Conservation (phyloP, 768 basidiomycete species). For the Phaffia tasmanica region DNA sequence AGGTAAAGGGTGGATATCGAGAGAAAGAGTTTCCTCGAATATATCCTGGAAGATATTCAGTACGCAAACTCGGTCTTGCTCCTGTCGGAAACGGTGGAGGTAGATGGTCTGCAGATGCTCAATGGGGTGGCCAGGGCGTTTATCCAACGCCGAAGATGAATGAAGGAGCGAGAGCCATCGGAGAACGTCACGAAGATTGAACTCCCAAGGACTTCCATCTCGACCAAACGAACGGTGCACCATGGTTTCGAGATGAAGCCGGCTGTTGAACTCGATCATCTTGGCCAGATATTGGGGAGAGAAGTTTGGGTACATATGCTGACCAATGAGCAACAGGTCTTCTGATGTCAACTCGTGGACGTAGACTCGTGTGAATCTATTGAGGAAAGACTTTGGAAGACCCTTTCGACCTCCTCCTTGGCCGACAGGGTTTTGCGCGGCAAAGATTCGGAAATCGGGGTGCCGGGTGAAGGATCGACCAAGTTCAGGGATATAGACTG, state of each 20-base stretch:
- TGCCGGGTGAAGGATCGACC: conserved; percentile 77
- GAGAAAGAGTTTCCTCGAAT: conserved; percentile 43
- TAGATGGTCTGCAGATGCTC: conserved; percentile 64
- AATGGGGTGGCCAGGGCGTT: conserved; percentile 44
- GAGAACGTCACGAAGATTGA: conserved; percentile 29
- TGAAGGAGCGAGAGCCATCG: conserved; percentile 37
- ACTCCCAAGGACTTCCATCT: conserved; percentile 59
- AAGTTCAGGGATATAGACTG: conserved; percentile 88
- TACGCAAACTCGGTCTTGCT: conserved; percentile 49
- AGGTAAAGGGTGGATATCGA: conserved; percentile 37
- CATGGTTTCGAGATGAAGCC: conserved; percentile 57
- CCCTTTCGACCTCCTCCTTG: conserved; percentile 98
- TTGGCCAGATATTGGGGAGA: conserved; percentile 47
- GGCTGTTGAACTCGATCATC: conserved; percentile 75
- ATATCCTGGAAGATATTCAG: conserved; percentile 34
- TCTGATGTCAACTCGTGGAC: conserved; percentile 66
- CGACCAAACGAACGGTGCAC: conserved; percentile 58
- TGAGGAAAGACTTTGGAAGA: conserved; percentile 90
- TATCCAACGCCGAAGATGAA: conserved; percentile 20
- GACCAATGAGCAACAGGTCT: conserved; percentile 70
- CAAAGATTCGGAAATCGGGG: conserved; percentile 91
- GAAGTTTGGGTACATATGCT: conserved; percentile 56
- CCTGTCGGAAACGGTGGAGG: conserved; percentile 69
- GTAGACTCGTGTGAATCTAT: conserved; percentile 97
- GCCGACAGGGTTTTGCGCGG: conserved; percentile 88